These are phyloP conservation scores for Vitis riparia DNA, from an alignment of 164 flowering plant genomes.

Conservation along the genomic window DNA sequence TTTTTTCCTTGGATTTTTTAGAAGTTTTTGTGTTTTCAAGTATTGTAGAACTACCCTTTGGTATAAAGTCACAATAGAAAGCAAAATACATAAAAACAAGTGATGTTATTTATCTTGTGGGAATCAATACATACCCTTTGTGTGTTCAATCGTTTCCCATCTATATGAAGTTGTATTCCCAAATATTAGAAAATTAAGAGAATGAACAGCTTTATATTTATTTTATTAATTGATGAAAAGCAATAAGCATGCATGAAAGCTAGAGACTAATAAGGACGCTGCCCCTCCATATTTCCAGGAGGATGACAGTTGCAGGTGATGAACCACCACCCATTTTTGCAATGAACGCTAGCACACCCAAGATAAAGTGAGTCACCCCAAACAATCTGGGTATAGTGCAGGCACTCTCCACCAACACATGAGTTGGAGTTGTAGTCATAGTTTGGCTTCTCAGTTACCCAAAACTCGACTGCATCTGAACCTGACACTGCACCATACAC, in stretches of 20 bases:
- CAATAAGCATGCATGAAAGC: neutral
- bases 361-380: constrained; percentile 30
- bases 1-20: too few relatives aligned
- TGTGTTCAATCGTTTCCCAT: too few relatives aligned
- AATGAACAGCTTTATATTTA: too few relatives aligned
- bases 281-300: constrained; percentile 1
- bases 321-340: constrained; percentile 7
- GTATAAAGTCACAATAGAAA: too few relatives aligned
- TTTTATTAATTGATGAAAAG: too few relatives aligned
- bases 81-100: too few relatives aligned
- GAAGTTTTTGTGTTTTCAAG: too few relatives aligned
- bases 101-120: too few relatives aligned
- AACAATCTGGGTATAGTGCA: constrained; percentile 49
- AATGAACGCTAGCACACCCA: constrained; percentile 45
- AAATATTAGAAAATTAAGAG: too few relatives aligned
- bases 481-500: constrained; percentile 18
- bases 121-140: too few relatives aligned
- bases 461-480: constrained; percentile 22
- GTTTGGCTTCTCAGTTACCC: constrained; percentile 27
- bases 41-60: too few relatives aligned
- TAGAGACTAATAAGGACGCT: constrained; percentile 4
- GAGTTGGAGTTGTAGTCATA: constrained; percentile 28
- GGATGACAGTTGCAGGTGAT: constrained; percentile 11
- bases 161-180: too few relatives aligned
- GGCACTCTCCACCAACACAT: constrained; percentile 32